phyloP scores from a whole-genome alignment of 768 basidiomycete genomes.

The Tulasnella sp. region DNA sequence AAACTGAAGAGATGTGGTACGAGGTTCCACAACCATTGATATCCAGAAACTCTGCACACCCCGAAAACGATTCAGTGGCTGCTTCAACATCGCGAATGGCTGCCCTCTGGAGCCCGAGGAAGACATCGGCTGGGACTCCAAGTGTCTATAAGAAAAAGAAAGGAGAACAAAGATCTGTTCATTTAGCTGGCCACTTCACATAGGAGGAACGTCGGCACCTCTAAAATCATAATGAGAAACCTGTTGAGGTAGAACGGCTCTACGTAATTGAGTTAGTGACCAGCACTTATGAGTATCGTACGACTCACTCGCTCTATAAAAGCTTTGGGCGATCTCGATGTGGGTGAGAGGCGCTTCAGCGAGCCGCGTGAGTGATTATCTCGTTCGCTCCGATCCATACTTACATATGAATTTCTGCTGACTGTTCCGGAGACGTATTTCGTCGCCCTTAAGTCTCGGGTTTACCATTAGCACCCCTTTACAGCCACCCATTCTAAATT shows the following conservation, averaged over 20 bases:
- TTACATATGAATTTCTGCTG: constrained; percentile 59
- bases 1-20: constrained; percentile 52
- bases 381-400: not conserved
- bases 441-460: constrained; percentile 46
- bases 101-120: constrained; percentile 50
- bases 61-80: constrained; percentile 43
- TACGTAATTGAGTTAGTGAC: not conserved
- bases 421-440: constrained; percentile 51
- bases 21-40: constrained; percentile 54
- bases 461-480: constrained; percentile 57
- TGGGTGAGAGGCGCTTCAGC: constrained; percentile 38
- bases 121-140: constrained; percentile 53
- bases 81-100: constrained; percentile 49
- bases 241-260: constrained; percentile 32
- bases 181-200: not conserved
- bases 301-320: constrained; percentile 50
- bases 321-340: constrained; percentile 62
- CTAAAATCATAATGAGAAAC: constrained; percentile 63
- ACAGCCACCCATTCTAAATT: constrained; percentile 32
- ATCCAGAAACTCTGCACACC: constrained; percentile 51
- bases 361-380: constrained; percentile 29
- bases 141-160: constrained; percentile 48
- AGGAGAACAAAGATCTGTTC: no score
- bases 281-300: not conserved
- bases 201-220: constrained; percentile 35